These are phyloP conservation scores for Cudoniella acicularis DNA, from an alignment of 495 filamentous ascomycete species.

Conservation along the genomic window DNA sequence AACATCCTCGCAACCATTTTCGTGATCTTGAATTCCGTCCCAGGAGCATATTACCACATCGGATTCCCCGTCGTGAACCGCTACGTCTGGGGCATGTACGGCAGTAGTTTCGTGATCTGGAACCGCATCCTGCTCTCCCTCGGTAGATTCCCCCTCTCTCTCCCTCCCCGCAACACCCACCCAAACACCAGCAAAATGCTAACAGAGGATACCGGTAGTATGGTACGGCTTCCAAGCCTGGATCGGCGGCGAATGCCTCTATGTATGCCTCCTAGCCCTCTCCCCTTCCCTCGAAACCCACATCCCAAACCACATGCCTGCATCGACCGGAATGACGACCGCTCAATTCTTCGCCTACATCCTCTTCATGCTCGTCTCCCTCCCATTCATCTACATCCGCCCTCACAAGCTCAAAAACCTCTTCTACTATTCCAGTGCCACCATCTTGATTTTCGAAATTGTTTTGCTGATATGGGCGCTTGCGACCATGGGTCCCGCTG, in stretches of 20 bases:
- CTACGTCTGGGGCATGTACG: constrained; percentile 30
- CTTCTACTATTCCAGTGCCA: constrained; percentile 22
- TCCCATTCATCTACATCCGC: constrained; percentile 41
- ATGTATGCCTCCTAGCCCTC: constrained; percentile 1
- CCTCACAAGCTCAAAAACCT: constrained; percentile 25
- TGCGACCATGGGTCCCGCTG: constrained; percentile 12
- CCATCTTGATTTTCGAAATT: constrained; percentile 27
- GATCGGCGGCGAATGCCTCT: background rate
- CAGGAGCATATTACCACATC: constrained; percentile 19
- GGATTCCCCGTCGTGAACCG: constrained; percentile 29
- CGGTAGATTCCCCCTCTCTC: constrained; percentile 2
- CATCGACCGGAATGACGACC: constrained; percentile 38
- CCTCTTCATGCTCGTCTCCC: constrained; percentile 40
- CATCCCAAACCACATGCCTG: constrained; percentile 41
- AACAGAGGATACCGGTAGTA: no score
- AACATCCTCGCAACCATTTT: constrained; percentile 33
- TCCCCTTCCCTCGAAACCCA: constrained; percentile 11
- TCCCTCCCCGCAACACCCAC: background rate
- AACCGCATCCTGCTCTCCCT: constrained; percentile 22
- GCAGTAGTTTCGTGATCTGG: constrained; percentile 11
- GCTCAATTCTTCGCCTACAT: constrained; percentile 42
- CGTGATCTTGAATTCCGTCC: constrained; percentile 31
- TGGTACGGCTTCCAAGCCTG: constrained; percentile 27
- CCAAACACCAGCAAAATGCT: constrained; percentile 13
- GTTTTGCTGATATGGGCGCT: constrained; percentile 23